Base-by-base conservation (phyloP, 208 protist species). In the Acanthamoeba triangularis region DNA sequence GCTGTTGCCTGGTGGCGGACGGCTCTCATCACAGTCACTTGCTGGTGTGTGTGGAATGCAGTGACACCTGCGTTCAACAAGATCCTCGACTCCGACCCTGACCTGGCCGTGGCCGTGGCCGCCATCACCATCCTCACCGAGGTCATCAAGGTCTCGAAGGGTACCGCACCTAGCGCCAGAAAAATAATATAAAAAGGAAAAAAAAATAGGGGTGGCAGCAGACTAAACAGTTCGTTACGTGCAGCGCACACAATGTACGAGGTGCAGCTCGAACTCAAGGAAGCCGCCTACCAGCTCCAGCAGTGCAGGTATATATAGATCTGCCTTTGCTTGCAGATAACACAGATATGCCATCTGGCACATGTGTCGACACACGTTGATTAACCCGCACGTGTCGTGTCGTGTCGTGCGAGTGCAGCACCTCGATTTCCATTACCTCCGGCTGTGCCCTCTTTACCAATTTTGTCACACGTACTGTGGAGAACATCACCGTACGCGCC, bases 71-170 rank as follows among this genome's bases (percentile, higher is more conserved):
- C 44, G 28, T 94, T 94, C 52, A 78, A 94, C 37, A 78, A 94
- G 61, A 37, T 80, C 30, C 90, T 94, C 41, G 63, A 78, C 13
- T 61, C 56, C 2, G 65, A 94, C 25, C 90, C 90, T 11, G 90
- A 94, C 18, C 65, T 80, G 7, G 63, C 90, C n/a, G 90, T 94
- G 65, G 90, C 90, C 63, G 90, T 94, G 61, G 90, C 90, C 28
- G 90, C 90, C 35, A 94, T 94, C 90, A 94, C 90, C 25, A 94
- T 94, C 90, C 90, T 94, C 41, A 80, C 90, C 67, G 90, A 94
- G 44, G 90, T 94, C 65, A 94, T 94, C 90, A 94, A 94, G 52
- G 90, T 94, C 28, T 65, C 44, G 20, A 94, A 94, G 52, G 90
- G 90, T 94, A 80, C 23, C 18, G 11, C 13, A 1, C 0, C 33